A percentile compares a stretch with the other conserved stretches of the same genome.
Conservation (phyloP, 1,284 basidiomycete species). For the Schizophyllum amplum region DNA sequence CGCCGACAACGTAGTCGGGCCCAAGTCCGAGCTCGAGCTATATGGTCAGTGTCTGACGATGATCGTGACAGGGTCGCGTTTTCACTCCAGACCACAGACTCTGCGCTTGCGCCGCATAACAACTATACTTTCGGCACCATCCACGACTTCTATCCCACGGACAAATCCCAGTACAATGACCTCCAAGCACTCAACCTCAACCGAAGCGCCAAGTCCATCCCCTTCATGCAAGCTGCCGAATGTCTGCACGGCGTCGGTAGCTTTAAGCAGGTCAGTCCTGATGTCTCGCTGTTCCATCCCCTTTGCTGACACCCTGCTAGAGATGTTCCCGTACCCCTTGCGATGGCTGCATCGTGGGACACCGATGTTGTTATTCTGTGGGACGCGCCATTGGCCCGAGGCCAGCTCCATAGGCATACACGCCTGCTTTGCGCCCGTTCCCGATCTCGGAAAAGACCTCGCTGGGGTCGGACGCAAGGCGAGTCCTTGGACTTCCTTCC, state of each 20-base stretch:
- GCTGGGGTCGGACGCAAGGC: slow-evolving; percentile 23
- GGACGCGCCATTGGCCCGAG: slow-evolving; percentile 21
- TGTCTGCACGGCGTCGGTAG: slow-evolving; percentile 23
- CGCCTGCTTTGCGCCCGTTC: slow-evolving; percentile 21
- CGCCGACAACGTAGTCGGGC: slow-evolving; percentile 21
- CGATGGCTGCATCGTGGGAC: slow-evolving; percentile 19
- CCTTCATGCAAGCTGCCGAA: slow-evolving; percentile 21
- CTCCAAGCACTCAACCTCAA: slow-evolving; percentile 19
- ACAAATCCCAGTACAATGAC: slow-evolving; percentile 18
- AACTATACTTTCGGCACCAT: slow-evolving; percentile 18
- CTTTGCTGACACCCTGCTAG: too few species aligned
- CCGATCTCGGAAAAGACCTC: slow-evolving; percentile 23
- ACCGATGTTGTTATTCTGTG: slow-evolving; percentile 17
- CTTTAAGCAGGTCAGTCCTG: slow-evolving; percentile 15
- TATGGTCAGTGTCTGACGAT: slow-evolving; percentile 13
- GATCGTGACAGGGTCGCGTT: not conserved
- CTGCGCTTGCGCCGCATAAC: slow-evolving; percentile 14
- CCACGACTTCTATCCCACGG: slow-evolving; percentile 23
- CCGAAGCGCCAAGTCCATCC: slow-evolving; percentile 18
- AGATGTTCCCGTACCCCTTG: slow-evolving; percentile 21
- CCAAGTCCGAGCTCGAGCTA: slow-evolving; percentile 18
- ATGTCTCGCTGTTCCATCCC: too few species aligned
- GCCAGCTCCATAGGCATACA: slow-evolving; percentile 23
- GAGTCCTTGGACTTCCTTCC: not conserved
- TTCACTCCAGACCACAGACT: slow-evolving; percentile 10